These are phyloP conservation scores for Plasmodium relictum DNA, from an alignment of 169 alveolate genomes.

Conservation along the genomic window DNA sequence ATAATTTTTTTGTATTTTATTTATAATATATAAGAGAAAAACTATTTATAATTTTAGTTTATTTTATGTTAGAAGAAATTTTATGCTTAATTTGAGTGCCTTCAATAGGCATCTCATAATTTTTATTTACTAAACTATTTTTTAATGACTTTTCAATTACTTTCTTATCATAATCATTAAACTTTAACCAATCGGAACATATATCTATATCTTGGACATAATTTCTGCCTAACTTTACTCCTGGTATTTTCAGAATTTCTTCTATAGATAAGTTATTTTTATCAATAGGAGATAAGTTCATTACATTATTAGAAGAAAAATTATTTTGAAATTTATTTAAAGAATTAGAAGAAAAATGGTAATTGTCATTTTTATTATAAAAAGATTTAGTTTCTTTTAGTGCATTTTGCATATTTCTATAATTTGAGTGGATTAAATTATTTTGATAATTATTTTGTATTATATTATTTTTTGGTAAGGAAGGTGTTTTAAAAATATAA, in stretches of 20 bases:
- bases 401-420: conserved; percentile 1
- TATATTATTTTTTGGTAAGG: conserved; percentile 6
- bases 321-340: conserved; percentile 18
- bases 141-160: conserved; percentile 54
- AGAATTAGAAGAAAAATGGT: conserved; percentile 2
- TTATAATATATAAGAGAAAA: too few species aligned
- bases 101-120: conserved; percentile 25
- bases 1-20: too few species aligned
- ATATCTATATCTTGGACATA: conserved; percentile 64
- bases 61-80: conserved; percentile 7
- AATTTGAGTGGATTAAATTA: neutral
- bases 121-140: conserved; percentile 29
- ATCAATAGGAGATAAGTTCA: neutral
- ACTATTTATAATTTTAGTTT: too few species aligned
- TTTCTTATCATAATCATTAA: conserved; percentile 63
- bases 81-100: conserved; percentile 25
- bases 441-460: conserved; percentile 3
- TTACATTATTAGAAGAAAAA: conserved; percentile 22
- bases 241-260: conserved; percentile 72
- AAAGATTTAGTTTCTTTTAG: conserved; percentile 20
- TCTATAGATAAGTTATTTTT: conserved; percentile 47
- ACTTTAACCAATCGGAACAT: conserved; percentile 66
- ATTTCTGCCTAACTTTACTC: conserved; percentile 61
- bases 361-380: conserved; percentile 18
- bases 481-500: conserved; percentile 24